Percentiles rank a stretch among this genome's conserved stretches.
Conservation (phyloP, 2,329 filamentous ascomycete genomes). For the Rosellinia necatrix region DNA sequence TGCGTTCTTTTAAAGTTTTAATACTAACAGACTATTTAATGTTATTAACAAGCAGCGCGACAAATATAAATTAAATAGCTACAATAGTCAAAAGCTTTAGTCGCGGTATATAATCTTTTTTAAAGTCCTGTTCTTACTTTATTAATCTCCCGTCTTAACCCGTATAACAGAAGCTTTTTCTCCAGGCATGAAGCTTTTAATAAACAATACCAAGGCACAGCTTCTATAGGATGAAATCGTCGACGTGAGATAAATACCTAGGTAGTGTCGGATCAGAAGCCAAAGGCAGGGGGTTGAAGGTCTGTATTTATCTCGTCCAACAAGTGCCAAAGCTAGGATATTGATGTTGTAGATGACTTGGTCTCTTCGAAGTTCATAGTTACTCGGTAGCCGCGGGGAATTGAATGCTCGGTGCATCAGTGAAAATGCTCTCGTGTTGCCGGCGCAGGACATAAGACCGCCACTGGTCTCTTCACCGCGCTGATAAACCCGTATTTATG, state of each 20-base stretch:
- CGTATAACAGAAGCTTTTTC: too few relatives aligned
- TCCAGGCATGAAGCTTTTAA: not conserved
- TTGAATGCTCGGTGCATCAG: conserved; percentile 8
- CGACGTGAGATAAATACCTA: too few relatives aligned
- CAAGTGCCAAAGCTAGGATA: not conserved
- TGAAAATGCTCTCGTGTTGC: conserved; percentile 7
- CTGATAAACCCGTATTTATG: conserved; percentile 11
- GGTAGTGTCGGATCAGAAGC: not conserved
- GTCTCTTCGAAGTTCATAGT: conserved; percentile 11
- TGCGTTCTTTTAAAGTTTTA: not conserved
- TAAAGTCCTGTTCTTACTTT: too few relatives aligned
- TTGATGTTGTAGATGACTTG: not conserved
- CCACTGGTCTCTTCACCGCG: conserved; percentile 9
- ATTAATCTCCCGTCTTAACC: too few relatives aligned
- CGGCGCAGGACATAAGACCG: conserved; percentile 1
- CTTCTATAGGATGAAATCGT: not conserved
- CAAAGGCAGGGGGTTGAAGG: not conserved
- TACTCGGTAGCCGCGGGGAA: conserved; percentile 3
- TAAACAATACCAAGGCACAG: too few relatives aligned
- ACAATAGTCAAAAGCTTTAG: too few relatives aligned
- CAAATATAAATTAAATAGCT: too few relatives aligned
- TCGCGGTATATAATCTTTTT: too few relatives aligned
- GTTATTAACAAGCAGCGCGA: not conserved
- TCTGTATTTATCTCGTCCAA: not conserved
- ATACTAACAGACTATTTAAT: too few relatives aligned